These are phyloP conservation scores for Aquilaria yunnanensis DNA, from an alignment of 345 rosid genomes.

Conservation along the genomic window DNA sequence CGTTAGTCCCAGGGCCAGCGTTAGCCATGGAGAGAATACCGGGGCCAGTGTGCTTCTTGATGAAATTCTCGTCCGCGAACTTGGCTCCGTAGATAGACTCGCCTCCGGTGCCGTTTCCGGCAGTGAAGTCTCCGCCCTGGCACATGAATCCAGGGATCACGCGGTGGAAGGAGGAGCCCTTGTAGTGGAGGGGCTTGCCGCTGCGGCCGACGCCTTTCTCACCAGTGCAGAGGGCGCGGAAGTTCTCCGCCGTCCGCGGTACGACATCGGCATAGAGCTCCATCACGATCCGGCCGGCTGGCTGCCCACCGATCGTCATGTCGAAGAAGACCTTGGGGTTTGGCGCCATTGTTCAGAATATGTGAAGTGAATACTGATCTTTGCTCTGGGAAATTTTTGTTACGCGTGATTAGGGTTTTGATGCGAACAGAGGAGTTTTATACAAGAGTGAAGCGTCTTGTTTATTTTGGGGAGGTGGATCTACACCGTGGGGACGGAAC, in stretches of 20 bases:
- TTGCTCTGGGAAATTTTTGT: not conserved
- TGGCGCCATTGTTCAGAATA: constrained; percentile 17
- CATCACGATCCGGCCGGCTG: constrained; percentile 57
- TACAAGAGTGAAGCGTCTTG: constrained; percentile 31
- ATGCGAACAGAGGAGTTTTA: constrained; percentile 5
- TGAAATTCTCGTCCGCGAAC: constrained; percentile 75
- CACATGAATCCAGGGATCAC: constrained; percentile 85
- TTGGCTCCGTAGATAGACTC: constrained; percentile 75
- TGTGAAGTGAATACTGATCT: not conserved
- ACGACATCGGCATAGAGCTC: constrained; percentile 55
- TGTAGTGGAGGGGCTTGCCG: constrained; percentile 85
- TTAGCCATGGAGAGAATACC: constrained; percentile 82
- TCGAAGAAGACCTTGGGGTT: constrained; percentile 68
- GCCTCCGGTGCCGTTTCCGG: constrained; percentile 76
- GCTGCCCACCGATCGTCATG: constrained; percentile 38
- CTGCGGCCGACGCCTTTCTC: constrained; percentile 51
- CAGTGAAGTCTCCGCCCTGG: constrained; percentile 86
- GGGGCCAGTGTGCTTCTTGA: constrained; percentile 65
- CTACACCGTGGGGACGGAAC: constrained; percentile 13
- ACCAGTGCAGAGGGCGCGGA: constrained; percentile 84
- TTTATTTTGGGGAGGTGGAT: constrained; percentile 6
- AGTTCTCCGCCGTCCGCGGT: constrained; percentile 67
- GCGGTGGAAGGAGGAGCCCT: constrained; percentile 67
- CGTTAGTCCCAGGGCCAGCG: constrained; percentile 63
- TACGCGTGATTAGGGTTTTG: constrained; percentile 17